Percentiles rank a stretch among this genome's conserved stretches.
Evolutionary conservation across 805 yeast genomes (phyloP).

Genomic region (Pichia ethanolica): DNA sequence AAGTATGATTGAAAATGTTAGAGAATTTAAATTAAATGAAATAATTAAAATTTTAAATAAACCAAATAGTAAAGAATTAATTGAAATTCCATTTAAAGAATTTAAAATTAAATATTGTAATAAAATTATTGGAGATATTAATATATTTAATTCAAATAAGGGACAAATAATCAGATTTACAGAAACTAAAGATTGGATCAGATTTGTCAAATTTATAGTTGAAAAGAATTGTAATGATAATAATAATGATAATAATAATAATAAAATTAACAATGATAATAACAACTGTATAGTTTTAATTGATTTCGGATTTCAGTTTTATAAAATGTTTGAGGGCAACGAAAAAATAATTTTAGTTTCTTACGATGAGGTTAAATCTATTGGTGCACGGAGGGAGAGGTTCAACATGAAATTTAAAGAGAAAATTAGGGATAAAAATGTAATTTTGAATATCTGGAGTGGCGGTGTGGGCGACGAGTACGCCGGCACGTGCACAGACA

Average conservation of each 20-base stretch:
- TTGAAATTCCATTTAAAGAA: background rate
- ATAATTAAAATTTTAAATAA: background rate
- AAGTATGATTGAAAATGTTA: background rate
- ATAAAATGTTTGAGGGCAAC: background rate
- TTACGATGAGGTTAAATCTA: too few species aligned
- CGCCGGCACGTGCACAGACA: too few species aligned
- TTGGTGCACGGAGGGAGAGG: too few species aligned
- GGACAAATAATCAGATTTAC: constrained; percentile 2
- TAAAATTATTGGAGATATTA: background rate
- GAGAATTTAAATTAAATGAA: too few species aligned
- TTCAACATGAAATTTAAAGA: too few species aligned
- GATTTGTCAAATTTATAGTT: constrained; percentile 1
- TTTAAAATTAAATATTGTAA: background rate
- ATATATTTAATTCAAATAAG: background rate
- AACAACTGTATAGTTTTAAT: background rate
- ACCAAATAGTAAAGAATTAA: background rate
- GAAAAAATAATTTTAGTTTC: background rate
- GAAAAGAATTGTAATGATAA: background rate
- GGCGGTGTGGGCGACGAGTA: too few species aligned
- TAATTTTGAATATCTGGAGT: too few species aligned
- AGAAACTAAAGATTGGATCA: constrained; percentile 2
- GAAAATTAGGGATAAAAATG: too few species aligned
- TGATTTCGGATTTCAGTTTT: constrained; percentile 13
- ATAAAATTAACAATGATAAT: too few species aligned
- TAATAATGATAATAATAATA: background rate